Evolutionary conservation across 768 basidiomycete genomes (phyloP), one percentile per base, ranked within the genome.

Genomic region (Tulasnella sp.): DNA sequence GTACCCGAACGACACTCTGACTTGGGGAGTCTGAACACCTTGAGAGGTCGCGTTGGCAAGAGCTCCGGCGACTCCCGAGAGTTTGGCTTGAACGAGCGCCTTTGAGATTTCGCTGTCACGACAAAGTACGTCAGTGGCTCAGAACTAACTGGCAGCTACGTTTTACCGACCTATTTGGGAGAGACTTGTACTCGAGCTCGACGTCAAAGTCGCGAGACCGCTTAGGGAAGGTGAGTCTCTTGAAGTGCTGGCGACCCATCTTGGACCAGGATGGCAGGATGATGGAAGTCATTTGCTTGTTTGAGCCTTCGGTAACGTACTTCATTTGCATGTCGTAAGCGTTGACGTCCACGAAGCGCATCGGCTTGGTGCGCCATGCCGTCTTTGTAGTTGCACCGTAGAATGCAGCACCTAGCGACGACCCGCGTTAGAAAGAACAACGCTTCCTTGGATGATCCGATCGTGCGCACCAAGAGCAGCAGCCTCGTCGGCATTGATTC

Each of bases 401-500:
- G 65, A 97, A 88, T 0, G 92, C 96, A 29, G 96, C 95, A 52
- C 90, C 88, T 83, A 68, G 11, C 9, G 6, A 26, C n/a, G 29
- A 29, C n/a, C n/a, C n/a, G n/a, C 7, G 37, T 64, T 29, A 64
- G 63, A 32, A 11, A n/a, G n/a, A n/a, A n/a, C 22, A 62, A 8
- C 9, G n/a, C 26, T n/a, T n/a, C 8, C 44, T 39, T 8, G 47
- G 16, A 19, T 4, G 36, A 14, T 29, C 44, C 35, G 14, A 11
- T 16, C 3, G 26, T 42, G 65, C 76, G 26, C 79, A 84, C 90
- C 94, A 59, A 99, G 86, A 22, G 98, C 96, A 34, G 91, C 92
- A 0, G 94, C 92, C 81, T 99, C 97, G 78, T 98, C 97, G 0
- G 96, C 90, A 79, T 99, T 98, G 74, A 99, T 92, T 76, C 98